Percentiles rank a stretch among this genome's conserved stretches.
phyloP scores from a whole-genome alignment of 768 basidiomycete species.

The Sistotremastrum niveocremeum region DNA sequence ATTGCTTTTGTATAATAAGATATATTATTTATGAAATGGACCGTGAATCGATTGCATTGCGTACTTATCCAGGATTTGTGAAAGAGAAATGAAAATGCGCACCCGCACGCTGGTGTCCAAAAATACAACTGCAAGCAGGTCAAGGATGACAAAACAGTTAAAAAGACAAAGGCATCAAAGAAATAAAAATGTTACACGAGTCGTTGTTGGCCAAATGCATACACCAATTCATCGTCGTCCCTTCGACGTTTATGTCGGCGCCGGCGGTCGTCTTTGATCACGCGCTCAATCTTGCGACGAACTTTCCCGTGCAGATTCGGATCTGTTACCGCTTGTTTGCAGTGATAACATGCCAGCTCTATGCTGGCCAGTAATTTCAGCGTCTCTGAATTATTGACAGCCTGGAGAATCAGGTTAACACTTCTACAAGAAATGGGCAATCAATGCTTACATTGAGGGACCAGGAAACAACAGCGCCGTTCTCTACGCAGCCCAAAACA shows the following conservation, averaged over 20 bases:
- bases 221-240: slow-evolving; percentile 72
- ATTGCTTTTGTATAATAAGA: not conserved
- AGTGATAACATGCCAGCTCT: slow-evolving; percentile 72
- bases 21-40: not conserved
- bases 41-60: not conserved
- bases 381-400: slow-evolving; percentile 72
- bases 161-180: not conserved
- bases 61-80: not conserved
- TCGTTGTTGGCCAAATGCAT: slow-evolving; percentile 53
- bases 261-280: slow-evolving; percentile 78
- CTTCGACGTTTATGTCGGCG: slow-evolving; percentile 70
- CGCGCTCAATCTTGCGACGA: slow-evolving; percentile 58
- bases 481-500: slow-evolving; percentile 69
- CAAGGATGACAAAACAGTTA: not conserved
- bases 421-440: not conserved
- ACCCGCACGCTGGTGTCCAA: not conserved
- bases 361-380: slow-evolving; percentile 71
- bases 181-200: slow-evolving; percentile 14
- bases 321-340: slow-evolving; percentile 53
- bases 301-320: slow-evolving; percentile 50
- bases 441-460: slow-evolving; percentile 53
- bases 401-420: slow-evolving; percentile 27
- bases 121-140: not conserved
- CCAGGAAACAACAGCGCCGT: slow-evolving; percentile 66
- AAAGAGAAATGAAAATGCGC: not conserved